Evolutionary conservation across 306 rosid species (phyloP), one percentile per base, ranked within the genome.

Genomic region (Acacia crassicarpa): DNA sequence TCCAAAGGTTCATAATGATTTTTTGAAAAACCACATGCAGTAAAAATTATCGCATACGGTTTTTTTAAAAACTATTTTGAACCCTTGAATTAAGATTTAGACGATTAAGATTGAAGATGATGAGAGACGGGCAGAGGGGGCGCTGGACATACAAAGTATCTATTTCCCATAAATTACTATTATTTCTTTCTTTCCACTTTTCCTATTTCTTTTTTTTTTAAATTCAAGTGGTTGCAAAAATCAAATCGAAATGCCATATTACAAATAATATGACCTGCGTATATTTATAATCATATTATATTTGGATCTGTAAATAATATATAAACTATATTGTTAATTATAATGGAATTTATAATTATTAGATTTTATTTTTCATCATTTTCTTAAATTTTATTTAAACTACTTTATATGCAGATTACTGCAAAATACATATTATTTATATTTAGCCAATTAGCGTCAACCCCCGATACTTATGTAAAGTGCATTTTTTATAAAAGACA

Each of bases 131-230:
- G n/a, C n/a, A n/a, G n/a, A n/a, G n/a, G n/a, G n/a, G n/a, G n/a
- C n/a, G n/a, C n/a, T n/a, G n/a, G n/a, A n/a, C n/a, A n/a, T n/a
- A n/a, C n/a, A n/a, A n/a, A n/a, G n/a, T n/a, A n/a, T n/a, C n/a
- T n/a, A n/a, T n/a, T n/a, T n/a, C n/a, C n/a, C n/a, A n/a, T n/a
- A n/a, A 65, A 72, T 53, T 85, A 73, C 66, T 82, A 74, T 19
- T 85, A 78, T 19, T 23, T 78, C 43, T 54, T 13, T 56, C 10
- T 35, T 19, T 65, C 59, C 23, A 84, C 81, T 62, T 72, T 84
- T 79, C 45, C 76, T 72, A 58, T n/a, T n/a, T n/a, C n/a, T n/a
- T n/a, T n/a, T n/a, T 2, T 51, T 67, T 53, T 67, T 38, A n/a
- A n/a, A n/a, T 67, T 43, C 30, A 20, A 72, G 68, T 81, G 78